phyloP scores from a whole-genome alignment of 2,329 filamentous ascomycete species.

The Didymella exigua region DNA sequence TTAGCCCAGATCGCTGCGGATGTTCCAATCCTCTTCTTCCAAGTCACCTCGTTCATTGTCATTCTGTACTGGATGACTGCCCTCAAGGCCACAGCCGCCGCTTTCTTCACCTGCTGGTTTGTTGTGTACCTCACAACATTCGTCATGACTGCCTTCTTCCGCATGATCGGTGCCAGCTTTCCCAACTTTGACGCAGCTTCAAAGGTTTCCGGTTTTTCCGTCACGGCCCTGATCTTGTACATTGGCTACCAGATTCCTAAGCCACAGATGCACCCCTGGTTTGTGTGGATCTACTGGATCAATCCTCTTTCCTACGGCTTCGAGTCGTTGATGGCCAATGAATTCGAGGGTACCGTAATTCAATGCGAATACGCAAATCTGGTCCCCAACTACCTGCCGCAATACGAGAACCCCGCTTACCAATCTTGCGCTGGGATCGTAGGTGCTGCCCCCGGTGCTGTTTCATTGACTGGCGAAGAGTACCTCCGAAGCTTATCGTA shows the following conservation, averaged over 20 bases:
- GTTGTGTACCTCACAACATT: slow-evolving; percentile 72
- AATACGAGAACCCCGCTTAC: slow-evolving; percentile 50
- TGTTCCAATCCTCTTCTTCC: slow-evolving; percentile 62
- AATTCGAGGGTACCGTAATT: slow-evolving; percentile 50
- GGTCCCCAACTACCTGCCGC: slow-evolving; percentile 56
- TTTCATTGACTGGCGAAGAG: slow-evolving; percentile 61
- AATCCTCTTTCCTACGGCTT: slow-evolving; percentile 80
- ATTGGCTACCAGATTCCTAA: slow-evolving; percentile 66
- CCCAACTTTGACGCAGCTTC: slow-evolving; percentile 62
- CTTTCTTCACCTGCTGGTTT: slow-evolving; percentile 83
- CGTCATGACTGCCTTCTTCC: slow-evolving; percentile 82
- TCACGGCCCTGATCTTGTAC: slow-evolving; percentile 64
- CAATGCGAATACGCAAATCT: slow-evolving; percentile 58
- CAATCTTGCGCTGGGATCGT: slow-evolving; percentile 65
- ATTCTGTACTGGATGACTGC: slow-evolving; percentile 84
- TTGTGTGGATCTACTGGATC: slow-evolving; percentile 67
- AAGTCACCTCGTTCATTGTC: slow-evolving; percentile 64
- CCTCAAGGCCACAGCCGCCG: slow-evolving; percentile 70
- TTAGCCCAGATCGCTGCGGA: slow-evolving; percentile 70
- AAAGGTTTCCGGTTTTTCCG: slow-evolving; percentile 61
- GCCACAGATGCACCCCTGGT: slow-evolving; percentile 60
- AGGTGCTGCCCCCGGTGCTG: slow-evolving; percentile 59
- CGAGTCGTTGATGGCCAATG: slow-evolving; percentile 79
- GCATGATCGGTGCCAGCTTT: slow-evolving; percentile 73
- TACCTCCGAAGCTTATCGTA: slow-evolving; percentile 61